Base-by-base conservation (phyloP, 176 grass and related monocot genomes). In the Eleusine indica region DNA sequence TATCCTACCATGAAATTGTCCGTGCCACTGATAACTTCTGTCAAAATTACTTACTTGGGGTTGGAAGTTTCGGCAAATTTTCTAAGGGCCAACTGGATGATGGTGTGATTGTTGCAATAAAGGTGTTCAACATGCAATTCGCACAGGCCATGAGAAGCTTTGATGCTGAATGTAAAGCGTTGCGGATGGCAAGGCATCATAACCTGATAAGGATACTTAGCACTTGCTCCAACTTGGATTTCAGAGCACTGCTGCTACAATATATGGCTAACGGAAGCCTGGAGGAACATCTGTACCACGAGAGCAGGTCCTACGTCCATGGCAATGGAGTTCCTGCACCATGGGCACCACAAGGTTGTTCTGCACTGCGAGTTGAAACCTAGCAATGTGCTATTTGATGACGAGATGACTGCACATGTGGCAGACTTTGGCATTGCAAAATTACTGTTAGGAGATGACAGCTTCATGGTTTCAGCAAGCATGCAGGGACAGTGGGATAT, bases 281-380 rank as follows among this genome's bases (percentile, higher is more conserved):
- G 28, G 70, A 73, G 5, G 28, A 37, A 15, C n/a, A 30, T 21
- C 4, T 32, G 29, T 43, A 73, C 44, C 48, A 1, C 0, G 51
- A 53, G 3, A 39, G 29, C 32, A 15, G 15, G 52, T 7, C 16
- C 0, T 53, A 9, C 28, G 30, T 56, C 72, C 4, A 56, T 75
- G 30, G 72, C 72, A 21, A n/a, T 75, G 30, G 72, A 75, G 16
- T 75, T 56, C 1, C 49, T 75, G 10, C 72, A 75, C 30, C 37
- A 75, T 75, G 30, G 53, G 0, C 8, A 38, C 17, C 4, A 21
- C 2, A 49, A 53, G 71, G 71, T 74, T 19, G 15, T 74, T 3
- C 29, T 74, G 71, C 71, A 74, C 51, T 53, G 69, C 46, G 69
- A 71, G 41, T 47, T 71, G 13, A 72, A 72, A 25, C 70, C 70